Base-by-base conservation (phyloP, 768 basidiomycete genomes). In the Termitomyces titanicus region DNA sequence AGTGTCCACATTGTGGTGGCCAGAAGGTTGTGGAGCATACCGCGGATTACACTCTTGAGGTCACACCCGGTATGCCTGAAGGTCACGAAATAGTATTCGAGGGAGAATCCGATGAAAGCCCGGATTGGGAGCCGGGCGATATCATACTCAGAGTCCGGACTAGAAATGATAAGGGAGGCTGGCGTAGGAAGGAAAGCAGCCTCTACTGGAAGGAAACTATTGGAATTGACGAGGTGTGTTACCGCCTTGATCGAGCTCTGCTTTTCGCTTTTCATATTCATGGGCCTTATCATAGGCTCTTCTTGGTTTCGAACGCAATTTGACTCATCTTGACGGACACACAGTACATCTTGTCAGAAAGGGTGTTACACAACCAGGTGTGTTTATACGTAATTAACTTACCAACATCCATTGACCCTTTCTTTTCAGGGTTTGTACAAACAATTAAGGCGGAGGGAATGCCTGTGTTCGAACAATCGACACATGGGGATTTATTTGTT, bases 101-200 rank as follows among this genome's bases (percentile, higher is more conserved):
- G 63, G 94, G 93, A n/a, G 95, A 98, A 68, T 90, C 91, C 43
- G 97, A 98, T 67, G 95, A 99, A 73, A 89, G 79, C 53, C 92
- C 93, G 3, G 97, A 98, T 62, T 97, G 90, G 90, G 94, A 96
- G 64, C 76, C 97, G 6, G 97, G 97, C 8, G 95, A 99, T 71
- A 83, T 99, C 47, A 78, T 98, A 35, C 76, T 98, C 45, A 77
- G 94, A 48, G 86, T 98, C 15, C 76, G 88, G 61, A 94, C 88
- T 64, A 80, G 80, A 70, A 85, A 85, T 62, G 81, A 85, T 56
- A 82, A 81, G 60, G 94, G 92, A 46, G 84, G 86, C 3, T 98
- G 89, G 84, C 78, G 85, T 59, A 79, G 97, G 65, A 97, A 98
- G 68, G 96, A 98, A 66, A 83, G 79, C 49, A 89, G 90, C 64